Conservation (phyloP, 176 grass and related monocot species). For the Phyllostachys edulis region DNA sequence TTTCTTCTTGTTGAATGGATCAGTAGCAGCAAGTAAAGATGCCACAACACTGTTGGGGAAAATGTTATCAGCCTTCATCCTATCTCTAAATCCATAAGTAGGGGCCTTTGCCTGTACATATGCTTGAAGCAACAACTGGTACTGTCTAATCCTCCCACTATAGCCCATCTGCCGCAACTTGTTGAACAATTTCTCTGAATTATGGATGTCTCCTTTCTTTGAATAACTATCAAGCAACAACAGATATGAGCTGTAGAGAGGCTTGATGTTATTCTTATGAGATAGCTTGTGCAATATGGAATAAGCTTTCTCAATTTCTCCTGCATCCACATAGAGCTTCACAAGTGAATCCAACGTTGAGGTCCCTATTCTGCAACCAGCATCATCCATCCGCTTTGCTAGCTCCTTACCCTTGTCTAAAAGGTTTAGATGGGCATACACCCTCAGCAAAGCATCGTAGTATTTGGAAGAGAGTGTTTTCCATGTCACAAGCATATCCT, state of each 20-base stretch:
- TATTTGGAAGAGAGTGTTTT: constrained; percentile 18
- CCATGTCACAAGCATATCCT: constrained; percentile 34
- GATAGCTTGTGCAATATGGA: constrained; percentile 50
- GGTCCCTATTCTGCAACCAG: constrained; percentile 32
- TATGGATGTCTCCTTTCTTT: constrained; percentile 63
- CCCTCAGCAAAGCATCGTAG: constrained; percentile 58
- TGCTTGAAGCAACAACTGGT: constrained; percentile 65
- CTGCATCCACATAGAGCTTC: constrained; percentile 51
- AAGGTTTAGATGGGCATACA: constrained; percentile 59
- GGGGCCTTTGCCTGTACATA: constrained; percentile 64
- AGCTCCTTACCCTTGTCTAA: constrained; percentile 65
- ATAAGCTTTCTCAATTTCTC: constrained; percentile 63
- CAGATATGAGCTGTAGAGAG: constrained; percentile 52
- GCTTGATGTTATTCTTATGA: constrained; percentile 36
- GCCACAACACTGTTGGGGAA: constrained; percentile 51
- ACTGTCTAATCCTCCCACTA: constrained; percentile 58
- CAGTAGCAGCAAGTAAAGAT: constrained; percentile 44
- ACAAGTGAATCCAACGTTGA: constrained; percentile 52
- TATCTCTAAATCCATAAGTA: constrained; percentile 78
- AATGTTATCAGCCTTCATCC: constrained; percentile 83
- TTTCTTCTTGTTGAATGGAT: constrained; percentile 57
- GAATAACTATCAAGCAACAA: constrained; percentile 58
- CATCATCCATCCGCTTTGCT: constrained; percentile 51
- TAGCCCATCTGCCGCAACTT: constrained; percentile 56
- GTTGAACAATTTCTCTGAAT: constrained; percentile 67